These are phyloP conservation scores for Ampelomyces quisqualis DNA, from an alignment of 2,329 filamentous ascomycete genomes.

Conservation along the genomic window DNA sequence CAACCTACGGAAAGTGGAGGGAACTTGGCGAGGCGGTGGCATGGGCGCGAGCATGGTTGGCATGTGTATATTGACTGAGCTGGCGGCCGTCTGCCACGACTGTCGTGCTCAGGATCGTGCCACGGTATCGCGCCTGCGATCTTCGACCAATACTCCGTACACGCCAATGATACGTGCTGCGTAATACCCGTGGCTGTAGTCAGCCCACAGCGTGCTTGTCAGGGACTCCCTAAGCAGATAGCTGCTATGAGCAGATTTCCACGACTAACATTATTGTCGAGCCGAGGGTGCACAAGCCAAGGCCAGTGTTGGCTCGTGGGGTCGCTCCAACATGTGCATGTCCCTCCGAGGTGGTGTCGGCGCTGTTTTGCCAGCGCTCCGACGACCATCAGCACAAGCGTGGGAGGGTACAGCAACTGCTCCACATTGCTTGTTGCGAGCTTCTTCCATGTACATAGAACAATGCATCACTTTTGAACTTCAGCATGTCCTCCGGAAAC, in stretches of 20 bases:
- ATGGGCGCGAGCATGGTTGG: constrained; percentile 58
- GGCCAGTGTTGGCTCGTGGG: constrained; percentile 25
- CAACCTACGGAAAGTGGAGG: constrained; percentile 65
- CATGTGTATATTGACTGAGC: constrained; percentile 61
- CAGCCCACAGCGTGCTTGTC: neutral
- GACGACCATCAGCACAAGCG: constrained; percentile 28
- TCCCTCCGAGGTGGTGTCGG: no score
- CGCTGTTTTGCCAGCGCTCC: constrained; percentile 14
- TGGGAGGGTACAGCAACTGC: constrained; percentile 16
- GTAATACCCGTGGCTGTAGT: neutral
- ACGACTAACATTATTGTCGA: no score
- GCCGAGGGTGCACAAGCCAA: no score
- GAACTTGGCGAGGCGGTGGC: constrained; percentile 59
- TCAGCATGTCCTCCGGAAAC: constrained; percentile 44
- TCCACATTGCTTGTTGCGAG: constrained; percentile 24
- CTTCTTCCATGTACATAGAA: constrained; percentile 40
- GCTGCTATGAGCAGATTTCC: no score
- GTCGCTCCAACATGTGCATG: constrained; percentile 19
- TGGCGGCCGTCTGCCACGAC: constrained; percentile 3
- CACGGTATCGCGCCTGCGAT: no score
- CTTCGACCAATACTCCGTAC: no score
- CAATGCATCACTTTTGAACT: constrained; percentile 42
- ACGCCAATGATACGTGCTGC: neutral
- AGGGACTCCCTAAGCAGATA: no score
- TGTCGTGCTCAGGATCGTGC: constrained; percentile 26